Evolutionary conservation across 345 rosid species (phyloP), one percentile per base, ranked within the genome.

Genomic region (Bruguiera parviflora): DNA sequence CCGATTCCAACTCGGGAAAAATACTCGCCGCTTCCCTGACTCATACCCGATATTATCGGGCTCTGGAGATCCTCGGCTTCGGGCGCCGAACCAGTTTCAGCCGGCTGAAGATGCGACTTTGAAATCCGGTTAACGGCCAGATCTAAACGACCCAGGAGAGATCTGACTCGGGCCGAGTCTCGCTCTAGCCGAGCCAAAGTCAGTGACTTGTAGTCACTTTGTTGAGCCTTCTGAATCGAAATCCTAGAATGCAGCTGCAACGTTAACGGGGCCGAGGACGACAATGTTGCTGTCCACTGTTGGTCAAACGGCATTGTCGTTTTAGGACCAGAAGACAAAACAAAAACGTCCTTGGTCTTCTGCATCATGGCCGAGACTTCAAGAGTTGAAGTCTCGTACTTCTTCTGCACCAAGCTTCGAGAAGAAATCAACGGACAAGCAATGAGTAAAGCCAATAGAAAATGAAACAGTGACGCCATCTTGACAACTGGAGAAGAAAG

Each of bases 21-120:
- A 68, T 91, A 93, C 90, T 91, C 98, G 25, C 98, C 98, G 46
- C 97, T 93, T 64, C 98, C 98, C 65, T 88, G 96, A 68, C 88
- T 86, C 9, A 88, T 69, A 3, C 97, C 96, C 0, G 98, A 93
- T 15, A 89, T 78, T 61, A 92, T 29, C 18, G 96, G 96, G 43
- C 86, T 76, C 53, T 79, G 73, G 1, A 88, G 22, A 39, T 74
- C 82, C 74, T 86, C 83, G 0, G 79, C 75, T 24, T 59, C 74
- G 60, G 79, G 66, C 33, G 65, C 78, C 18, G 11, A 19, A 15
- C 65, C 71, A 3, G 10, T 61, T 25, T 71, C 73, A 8, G 81
- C 55, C 5, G 90, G 86, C n/a, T 85, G 66, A 67, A 87, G 91
- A 84, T 87, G 86, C 35, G 89, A 71, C 20, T 4, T 60, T 31